Percentiles rank a stretch among this genome's conserved stretches.
phyloP scores from a whole-genome alignment of 176 grass and related monocot species.

The Musa acuminata region DNA sequence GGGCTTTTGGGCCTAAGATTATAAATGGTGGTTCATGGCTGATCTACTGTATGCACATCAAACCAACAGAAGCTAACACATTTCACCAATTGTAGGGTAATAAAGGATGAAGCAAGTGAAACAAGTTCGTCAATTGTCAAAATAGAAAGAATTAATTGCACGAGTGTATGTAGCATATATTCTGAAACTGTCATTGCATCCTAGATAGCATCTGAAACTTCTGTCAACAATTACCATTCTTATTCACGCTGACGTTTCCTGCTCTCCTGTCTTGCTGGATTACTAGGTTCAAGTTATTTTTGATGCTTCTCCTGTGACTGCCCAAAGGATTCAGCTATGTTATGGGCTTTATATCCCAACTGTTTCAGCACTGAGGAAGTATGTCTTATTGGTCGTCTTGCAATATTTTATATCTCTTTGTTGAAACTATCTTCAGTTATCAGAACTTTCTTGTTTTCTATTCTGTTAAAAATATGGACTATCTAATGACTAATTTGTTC shows the following conservation, averaged over 20 bases:
- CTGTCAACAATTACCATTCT: not conserved
- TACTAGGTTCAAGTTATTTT: slow-evolving; percentile 53
- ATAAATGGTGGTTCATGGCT: too few species aligned
- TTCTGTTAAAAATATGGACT: not conserved
- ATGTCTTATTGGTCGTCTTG: slow-evolving; percentile 18
- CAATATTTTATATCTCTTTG: not conserved
- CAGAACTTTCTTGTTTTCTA: not conserved
- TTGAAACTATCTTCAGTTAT: not conserved
- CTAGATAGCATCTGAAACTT: too few species aligned
- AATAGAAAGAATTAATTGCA: not conserved
- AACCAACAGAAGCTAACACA: too few species aligned
- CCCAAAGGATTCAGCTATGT: slow-evolving; percentile 47
- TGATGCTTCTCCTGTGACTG: slow-evolving; percentile 38
- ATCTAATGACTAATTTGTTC: not conserved
- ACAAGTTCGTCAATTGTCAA: too few species aligned
- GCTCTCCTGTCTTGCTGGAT: not conserved
- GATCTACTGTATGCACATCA: too few species aligned
- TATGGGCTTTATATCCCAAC: slow-evolving; percentile 71
- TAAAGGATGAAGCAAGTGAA: too few species aligned
- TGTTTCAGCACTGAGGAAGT: slow-evolving; percentile 79
- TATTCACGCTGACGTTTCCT: not conserved
- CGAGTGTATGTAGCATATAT: not conserved
- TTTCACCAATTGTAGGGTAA: too few species aligned
- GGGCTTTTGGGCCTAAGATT: too few species aligned
- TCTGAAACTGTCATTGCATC: too few species aligned